Evolutionary conservation across 345 rosid genomes (phyloP).

Genomic region (Lumnitzera racemosa): DNA sequence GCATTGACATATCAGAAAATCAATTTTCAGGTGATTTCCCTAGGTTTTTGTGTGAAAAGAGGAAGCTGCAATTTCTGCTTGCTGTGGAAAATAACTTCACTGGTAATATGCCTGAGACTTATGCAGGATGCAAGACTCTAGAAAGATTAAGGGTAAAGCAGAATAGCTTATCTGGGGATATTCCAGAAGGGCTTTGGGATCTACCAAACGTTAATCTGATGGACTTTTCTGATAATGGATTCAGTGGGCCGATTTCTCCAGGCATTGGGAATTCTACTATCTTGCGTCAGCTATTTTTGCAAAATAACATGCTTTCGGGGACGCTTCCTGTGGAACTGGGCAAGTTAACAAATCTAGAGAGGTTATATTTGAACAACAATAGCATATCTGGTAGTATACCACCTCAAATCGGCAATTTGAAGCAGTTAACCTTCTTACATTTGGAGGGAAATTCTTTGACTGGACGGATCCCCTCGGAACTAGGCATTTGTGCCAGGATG

Average conservation of each 20-base stretch:
- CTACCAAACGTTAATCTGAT: constrained; percentile 49
- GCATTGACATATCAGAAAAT: constrained; percentile 82
- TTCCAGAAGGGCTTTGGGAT: constrained; percentile 60
- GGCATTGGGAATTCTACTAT: constrained; percentile 35
- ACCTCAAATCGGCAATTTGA: constrained; percentile 37
- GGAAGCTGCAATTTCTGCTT: constrained; percentile 39
- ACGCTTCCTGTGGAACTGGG: constrained; percentile 58
- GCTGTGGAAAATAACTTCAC: constrained; percentile 60
- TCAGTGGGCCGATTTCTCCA: constrained; percentile 55
- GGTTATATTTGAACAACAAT: constrained; percentile 49
- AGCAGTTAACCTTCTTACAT: constrained; percentile 57
- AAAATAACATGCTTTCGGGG: constrained; percentile 63
- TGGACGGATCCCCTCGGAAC: constrained; percentile 48
- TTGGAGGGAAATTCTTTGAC: constrained; percentile 56
- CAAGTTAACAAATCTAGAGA: constrained; percentile 43
- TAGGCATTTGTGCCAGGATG: constrained; percentile 41
- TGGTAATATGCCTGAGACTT: constrained; percentile 58
- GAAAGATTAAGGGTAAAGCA: constrained; percentile 51
- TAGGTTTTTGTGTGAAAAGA: constrained; percentile 46
- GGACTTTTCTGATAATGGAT: constrained; percentile 60
- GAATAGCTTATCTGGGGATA: constrained; percentile 52
- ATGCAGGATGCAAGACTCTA: constrained; percentile 54
- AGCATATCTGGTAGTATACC: constrained; percentile 56
- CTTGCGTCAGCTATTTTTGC: constrained; percentile 45
- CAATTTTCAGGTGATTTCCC: constrained; percentile 69